Evolutionary conservation across 352 stramenopile genomes (phyloP).

Genomic region (Phytophthora litchii): DNA sequence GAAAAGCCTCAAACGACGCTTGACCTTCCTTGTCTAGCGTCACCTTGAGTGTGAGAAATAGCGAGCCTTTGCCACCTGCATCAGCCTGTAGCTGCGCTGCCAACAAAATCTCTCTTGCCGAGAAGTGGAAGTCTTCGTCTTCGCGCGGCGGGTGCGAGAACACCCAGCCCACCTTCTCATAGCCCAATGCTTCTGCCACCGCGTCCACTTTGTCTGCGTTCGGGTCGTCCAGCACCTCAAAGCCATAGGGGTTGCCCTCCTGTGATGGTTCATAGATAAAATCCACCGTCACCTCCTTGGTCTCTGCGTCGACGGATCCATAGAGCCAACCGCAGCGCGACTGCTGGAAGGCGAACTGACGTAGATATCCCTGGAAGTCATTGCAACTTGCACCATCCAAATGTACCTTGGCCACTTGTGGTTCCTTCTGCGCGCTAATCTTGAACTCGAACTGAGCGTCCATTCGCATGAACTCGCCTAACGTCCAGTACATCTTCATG

Average conservation of each 20-base stretch:
- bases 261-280: slow-evolving; percentile 97
- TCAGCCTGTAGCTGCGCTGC: slow-evolving; percentile 96
- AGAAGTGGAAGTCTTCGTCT: slow-evolving; percentile 95
- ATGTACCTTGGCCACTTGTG: slow-evolving; percentile 81
- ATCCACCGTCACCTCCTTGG: slow-evolving; percentile 91
- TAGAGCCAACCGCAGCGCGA: slow-evolving; percentile 96
- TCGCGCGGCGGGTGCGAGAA: slow-evolving; percentile 96
- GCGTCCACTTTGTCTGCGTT: slow-evolving; percentile 84
- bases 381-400: slow-evolving; percentile 90
- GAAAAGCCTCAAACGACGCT: slow-evolving; percentile 96
- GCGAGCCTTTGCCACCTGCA: slow-evolving; percentile 92
- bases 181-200: slow-evolving; percentile 87
- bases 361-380: slow-evolving; percentile 92
- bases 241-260: slow-evolving; percentile 86
- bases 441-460: slow-evolving; percentile 98
- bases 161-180: slow-evolving; percentile 96
- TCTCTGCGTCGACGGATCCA: slow-evolving; percentile 87
- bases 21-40: slow-evolving; percentile 94
- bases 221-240: slow-evolving; percentile 94
- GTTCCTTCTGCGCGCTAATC: slow-evolving; percentile 93
- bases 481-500: slow-evolving; percentile 99
- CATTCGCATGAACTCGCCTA: slow-evolving; percentile 97
- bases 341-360: slow-evolving; percentile 93
- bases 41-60: slow-evolving; percentile 97
- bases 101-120: slow-evolving; percentile 88